A percentile compares a stretch with the other conserved stretches of the same genome.
These are phyloP conservation scores for Boletus reticulatus DNA, from an alignment of 768 basidiomycete species.

Conservation along the genomic window DNA sequence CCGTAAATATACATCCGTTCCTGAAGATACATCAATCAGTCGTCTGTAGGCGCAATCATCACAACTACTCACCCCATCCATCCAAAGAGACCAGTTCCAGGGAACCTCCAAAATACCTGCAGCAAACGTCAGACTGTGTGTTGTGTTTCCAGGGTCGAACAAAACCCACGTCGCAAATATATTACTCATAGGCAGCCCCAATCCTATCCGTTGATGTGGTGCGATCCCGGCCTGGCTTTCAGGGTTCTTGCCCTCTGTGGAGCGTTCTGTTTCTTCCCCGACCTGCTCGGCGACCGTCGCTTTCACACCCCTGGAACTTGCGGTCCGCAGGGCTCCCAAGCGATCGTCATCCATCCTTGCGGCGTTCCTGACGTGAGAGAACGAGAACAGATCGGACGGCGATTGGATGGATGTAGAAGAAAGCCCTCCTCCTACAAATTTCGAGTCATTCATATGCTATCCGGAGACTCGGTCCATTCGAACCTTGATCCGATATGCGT, in stretches of 20 bases:
- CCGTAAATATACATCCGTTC: constrained; percentile 79
- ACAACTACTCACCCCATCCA: constrained; percentile 68
- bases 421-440: constrained; percentile 66
- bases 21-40: constrained; percentile 34
- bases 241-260: constrained; percentile 31
- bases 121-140: background rate
- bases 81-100: constrained; percentile 77
- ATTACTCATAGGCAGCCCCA: constrained; percentile 87
- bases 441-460: constrained; percentile 1
- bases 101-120: constrained; percentile 80
- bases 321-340: constrained; percentile 63
- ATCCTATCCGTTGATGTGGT: constrained; percentile 66
- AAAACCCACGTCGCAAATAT: constrained; percentile 75
- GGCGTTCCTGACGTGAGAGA: constrained; percentile 81
- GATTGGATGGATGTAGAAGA: constrained; percentile 49
- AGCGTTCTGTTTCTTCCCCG: constrained; percentile 26
- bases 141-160: background rate
- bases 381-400: constrained; percentile 83
- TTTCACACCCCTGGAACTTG: constrained; percentile 60
- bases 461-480: background rate
- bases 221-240: constrained; percentile 46
- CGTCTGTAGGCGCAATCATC: background rate
- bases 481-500: constrained; percentile 91
- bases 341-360: constrained; percentile 64
- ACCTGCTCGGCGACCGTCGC: constrained; percentile 85